These are phyloP conservation scores for Endoconidiophora polonica DNA, from an alignment of 2,329 filamentous ascomycete species.

Conservation along the genomic window DNA sequence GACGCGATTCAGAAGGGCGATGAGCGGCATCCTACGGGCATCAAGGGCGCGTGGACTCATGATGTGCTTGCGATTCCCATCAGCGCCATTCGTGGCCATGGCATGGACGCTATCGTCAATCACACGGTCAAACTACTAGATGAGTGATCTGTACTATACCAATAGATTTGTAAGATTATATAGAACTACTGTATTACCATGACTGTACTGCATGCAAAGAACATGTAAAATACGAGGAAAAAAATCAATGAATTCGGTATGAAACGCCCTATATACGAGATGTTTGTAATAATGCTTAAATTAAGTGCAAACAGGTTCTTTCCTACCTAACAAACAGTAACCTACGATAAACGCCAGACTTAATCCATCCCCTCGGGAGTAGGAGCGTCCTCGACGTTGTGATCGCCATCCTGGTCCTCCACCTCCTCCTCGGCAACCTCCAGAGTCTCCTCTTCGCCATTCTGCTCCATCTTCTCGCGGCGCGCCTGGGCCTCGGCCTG, in stretches of 20 bases:
- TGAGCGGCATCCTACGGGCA: conserved; percentile 55
- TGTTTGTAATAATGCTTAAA: not conserved
- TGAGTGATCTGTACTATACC: conserved; percentile 18
- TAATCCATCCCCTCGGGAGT: conserved; percentile 19
- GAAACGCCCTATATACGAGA: conserved; percentile 5
- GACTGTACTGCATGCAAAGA: too few relatives aligned
- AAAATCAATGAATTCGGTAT: conserved; percentile 2
- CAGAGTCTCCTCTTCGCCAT: conserved; percentile 14
- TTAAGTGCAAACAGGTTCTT: not conserved
- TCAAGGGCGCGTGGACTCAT: conserved; percentile 38
- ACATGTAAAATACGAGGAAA: not conserved
- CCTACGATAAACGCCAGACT: not conserved
- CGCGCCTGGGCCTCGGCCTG: conserved; percentile 18
- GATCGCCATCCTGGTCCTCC: conserved; percentile 16
- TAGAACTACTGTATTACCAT: too few relatives aligned
- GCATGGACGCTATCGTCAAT: conserved; percentile 57
- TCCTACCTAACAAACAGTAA: not conserved
- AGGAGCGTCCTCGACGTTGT: conserved; percentile 23
- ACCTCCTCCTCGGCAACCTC: conserved; percentile 14
- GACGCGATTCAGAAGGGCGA: conserved; percentile 43
- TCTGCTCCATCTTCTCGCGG: conserved; percentile 16
- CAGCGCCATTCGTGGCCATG: conserved; percentile 76
- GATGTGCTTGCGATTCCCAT: conserved; percentile 62
- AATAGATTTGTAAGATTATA: not conserved
- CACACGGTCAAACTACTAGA: conserved; percentile 55